phyloP scores from a whole-genome alignment of 148 eudicot genomes.

The Salicornia ramosissima region DNA sequence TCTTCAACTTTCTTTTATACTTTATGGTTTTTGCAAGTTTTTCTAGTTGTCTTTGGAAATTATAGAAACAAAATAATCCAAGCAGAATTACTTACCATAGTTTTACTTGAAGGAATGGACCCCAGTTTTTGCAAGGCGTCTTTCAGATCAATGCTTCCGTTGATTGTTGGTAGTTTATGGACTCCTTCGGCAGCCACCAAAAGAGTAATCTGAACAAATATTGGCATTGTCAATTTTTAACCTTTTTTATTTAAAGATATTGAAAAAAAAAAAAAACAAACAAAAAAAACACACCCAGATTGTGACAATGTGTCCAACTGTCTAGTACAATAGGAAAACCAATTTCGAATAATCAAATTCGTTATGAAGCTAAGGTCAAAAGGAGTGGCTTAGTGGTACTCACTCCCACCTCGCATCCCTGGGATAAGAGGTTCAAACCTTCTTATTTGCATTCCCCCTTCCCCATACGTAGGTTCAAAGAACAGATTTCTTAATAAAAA shows the following conservation, averaged over 20 bases:
- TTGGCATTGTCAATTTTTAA: not conserved
- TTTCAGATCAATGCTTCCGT: slow-evolving; percentile 62
- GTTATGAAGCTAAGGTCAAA: not conserved
- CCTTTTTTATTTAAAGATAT: not conserved
- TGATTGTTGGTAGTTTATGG: slow-evolving; percentile 69
- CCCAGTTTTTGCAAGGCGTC: slow-evolving; percentile 81
- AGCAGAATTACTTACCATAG: slow-evolving; percentile 43
- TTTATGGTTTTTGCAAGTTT: not conserved
- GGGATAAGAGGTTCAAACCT: too few species aligned
- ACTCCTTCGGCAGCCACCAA: slow-evolving; percentile 93
- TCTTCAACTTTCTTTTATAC: not conserved
- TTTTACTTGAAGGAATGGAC: slow-evolving; percentile 67
- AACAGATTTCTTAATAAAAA: too few species aligned
- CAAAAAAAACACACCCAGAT: too few species aligned
- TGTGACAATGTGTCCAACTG: not conserved
- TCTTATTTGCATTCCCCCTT: too few species aligned
- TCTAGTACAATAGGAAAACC: not conserved
- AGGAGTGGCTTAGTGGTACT: too few species aligned
- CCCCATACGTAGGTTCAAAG: too few species aligned
- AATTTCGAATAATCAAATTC: not conserved
- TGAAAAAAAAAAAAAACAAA: not conserved
- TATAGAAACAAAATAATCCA: not conserved
- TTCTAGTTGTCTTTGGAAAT: not conserved
- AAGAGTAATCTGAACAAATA: slow-evolving; percentile 58
- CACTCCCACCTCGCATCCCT: too few species aligned